These are phyloP conservation scores for Lentinula novae-zelandiae DNA, from an alignment of 1,284 basidiomycete genomes.

Conservation along the genomic window DNA sequence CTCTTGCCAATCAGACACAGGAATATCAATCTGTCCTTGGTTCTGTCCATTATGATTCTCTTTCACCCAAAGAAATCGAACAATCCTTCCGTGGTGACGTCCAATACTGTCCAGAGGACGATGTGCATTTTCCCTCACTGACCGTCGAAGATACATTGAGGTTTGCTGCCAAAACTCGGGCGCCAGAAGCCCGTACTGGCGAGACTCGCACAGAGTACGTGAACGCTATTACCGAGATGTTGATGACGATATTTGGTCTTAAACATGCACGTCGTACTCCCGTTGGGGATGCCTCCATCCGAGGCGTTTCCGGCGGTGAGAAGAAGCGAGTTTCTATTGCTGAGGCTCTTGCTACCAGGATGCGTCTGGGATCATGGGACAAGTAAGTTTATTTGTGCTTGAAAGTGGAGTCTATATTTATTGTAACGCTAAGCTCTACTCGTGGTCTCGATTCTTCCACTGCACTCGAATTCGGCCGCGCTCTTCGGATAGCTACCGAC, in stretches of 20 bases:
- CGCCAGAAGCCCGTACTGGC: conserved; percentile 43
- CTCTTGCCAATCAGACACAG: conserved; percentile 48
- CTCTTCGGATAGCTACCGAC: conserved; percentile 61
- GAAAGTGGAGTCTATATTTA: neutral
- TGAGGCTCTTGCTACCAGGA: conserved; percentile 61
- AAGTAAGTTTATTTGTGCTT: conserved; percentile 40
- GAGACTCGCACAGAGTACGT: conserved; percentile 41
- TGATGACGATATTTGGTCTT: conserved; percentile 69
- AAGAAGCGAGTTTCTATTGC: conserved; percentile 78
- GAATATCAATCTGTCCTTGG: conserved; percentile 57
- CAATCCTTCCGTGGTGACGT: conserved; percentile 58
- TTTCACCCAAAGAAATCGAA: conserved; percentile 43
- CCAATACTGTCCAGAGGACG: conserved; percentile 61
- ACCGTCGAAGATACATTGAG: conserved; percentile 61
- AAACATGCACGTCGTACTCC: conserved; percentile 51
- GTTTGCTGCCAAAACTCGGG: conserved; percentile 55
- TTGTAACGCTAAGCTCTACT: conserved; percentile 36
- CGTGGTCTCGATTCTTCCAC: conserved; percentile 65
- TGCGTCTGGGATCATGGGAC: conserved; percentile 68
- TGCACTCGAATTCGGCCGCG: conserved; percentile 61
- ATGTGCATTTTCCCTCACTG: conserved; percentile 68
- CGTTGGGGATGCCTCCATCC: conserved; percentile 71
- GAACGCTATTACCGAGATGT: conserved; percentile 43
- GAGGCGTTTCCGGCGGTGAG: conserved; percentile 78
- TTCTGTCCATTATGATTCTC: conserved; percentile 59